These are phyloP conservation scores for Harringtonia aguacate DNA, from an alignment of 2,329 filamentous ascomycete species.

Conservation along the genomic window DNA sequence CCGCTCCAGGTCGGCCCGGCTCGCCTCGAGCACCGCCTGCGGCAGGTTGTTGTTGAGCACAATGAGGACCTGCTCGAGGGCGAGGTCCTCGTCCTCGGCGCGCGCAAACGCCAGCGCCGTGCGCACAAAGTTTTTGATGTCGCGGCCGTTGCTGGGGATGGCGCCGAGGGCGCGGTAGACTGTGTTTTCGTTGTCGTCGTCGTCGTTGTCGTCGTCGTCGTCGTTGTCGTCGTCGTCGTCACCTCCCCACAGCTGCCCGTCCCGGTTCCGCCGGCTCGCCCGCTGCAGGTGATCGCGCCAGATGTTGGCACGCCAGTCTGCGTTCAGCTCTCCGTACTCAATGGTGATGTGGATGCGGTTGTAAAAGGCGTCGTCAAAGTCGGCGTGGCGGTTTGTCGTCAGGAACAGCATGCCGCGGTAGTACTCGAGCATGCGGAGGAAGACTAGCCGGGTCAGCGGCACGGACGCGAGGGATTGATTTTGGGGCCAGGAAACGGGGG, in stretches of 20 bases:
- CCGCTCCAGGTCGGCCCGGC: background rate
- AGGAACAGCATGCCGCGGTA: slow-evolving; percentile 25
- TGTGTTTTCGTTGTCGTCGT: background rate
- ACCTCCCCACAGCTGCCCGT: background rate
- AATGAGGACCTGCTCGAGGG: slow-evolving; percentile 3
- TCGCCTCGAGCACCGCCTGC: background rate
- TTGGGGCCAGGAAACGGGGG: too few species aligned
- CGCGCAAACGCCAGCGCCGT: slow-evolving; percentile 1
- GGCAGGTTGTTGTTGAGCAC: slow-evolving; percentile 3
- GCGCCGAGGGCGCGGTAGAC: background rate
- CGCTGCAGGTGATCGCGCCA: slow-evolving; percentile 3
- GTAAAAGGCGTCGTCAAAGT: slow-evolving; percentile 29
- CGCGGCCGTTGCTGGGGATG: slow-evolving; percentile 2
- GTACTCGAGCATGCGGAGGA: slow-evolving; percentile 25
- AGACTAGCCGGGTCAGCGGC: slow-evolving; percentile 13
- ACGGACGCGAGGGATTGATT: too few species aligned
- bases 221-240: background rate
- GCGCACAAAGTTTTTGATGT: slow-evolving; percentile 3
- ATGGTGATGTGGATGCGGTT: slow-evolving; percentile 25
- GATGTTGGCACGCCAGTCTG: slow-evolving; percentile 1
- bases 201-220: background rate
- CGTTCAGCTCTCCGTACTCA: slow-evolving; percentile 17
- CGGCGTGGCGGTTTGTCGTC: slow-evolving; percentile 29
- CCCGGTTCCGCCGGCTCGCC: slow-evolving; percentile 2
- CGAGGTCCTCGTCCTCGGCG: slow-evolving; percentile 1